Percentiles rank a stretch among this genome's conserved stretches.
phyloP scores from a whole-genome alignment of 1,284 basidiomycete species.

The Cryptococcus sp. region DNA sequence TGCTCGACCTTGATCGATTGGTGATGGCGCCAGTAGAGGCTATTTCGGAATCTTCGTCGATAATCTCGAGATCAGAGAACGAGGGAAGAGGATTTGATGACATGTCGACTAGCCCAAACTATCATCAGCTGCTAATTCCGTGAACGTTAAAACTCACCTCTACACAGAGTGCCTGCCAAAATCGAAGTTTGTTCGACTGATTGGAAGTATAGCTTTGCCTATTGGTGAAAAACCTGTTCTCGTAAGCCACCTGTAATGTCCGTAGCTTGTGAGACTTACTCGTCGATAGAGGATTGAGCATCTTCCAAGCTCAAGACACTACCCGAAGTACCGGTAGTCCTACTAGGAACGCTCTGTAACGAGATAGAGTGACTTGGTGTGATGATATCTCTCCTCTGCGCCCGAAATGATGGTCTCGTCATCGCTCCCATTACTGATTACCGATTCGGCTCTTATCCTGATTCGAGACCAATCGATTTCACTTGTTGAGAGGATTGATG shows the following conservation, averaged over 20 bases:
- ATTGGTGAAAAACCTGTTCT: slow-evolving; percentile 23
- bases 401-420: too few relatives aligned
- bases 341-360: background rate
- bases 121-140: background rate
- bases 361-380: background rate
- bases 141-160: slow-evolving; percentile 26
- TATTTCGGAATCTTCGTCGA: slow-evolving; percentile 5
- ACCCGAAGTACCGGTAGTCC: background rate
- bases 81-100: background rate
- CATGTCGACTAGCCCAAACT: slow-evolving; percentile 27
- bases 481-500: too few relatives aligned
- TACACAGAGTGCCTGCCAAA: slow-evolving; percentile 44
- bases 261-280: slow-evolving; percentile 15
- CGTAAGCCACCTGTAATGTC: background rate
- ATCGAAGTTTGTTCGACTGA: slow-evolving; percentile 34
- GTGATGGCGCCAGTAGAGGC: background rate
- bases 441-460: too few relatives aligned
- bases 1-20: background rate
- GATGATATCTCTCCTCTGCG: too few relatives aligned
- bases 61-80: slow-evolving; percentile 8
- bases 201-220: slow-evolving; percentile 20
- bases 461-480: too few relatives aligned
- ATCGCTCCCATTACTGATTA: too few relatives aligned
- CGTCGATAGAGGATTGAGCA: slow-evolving; percentile 26
- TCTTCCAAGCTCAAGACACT: slow-evolving; percentile 28